Conservation (phyloP, 2,329 filamentous ascomycete genomes). For the Beauveria pseudobassiana region DNA sequence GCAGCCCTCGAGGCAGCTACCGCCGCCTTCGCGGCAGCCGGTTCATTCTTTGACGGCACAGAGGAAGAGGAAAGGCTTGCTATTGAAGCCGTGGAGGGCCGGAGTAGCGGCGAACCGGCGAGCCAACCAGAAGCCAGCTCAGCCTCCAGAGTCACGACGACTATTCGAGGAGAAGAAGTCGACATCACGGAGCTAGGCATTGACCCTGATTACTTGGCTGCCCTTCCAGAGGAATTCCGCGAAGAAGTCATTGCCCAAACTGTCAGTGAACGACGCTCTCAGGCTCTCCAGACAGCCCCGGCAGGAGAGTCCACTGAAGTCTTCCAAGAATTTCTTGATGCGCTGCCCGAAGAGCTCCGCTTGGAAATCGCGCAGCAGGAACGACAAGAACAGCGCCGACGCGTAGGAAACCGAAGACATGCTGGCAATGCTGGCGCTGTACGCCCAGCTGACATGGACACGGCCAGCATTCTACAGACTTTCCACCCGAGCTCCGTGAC, state of each 20-base stretch:
- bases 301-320: constrained; percentile 75
- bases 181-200: constrained; percentile 95
- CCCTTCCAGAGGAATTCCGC: constrained; percentile 92
- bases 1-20: constrained; percentile 49
- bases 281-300: constrained; percentile 59
- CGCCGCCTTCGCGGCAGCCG: constrained; percentile 26
- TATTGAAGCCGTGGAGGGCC: constrained; percentile 73
- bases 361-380: constrained; percentile 88
- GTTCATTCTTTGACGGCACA: constrained; percentile 3
- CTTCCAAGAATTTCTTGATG: constrained; percentile 88
- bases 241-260: constrained; percentile 95
- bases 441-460: constrained; percentile 70
- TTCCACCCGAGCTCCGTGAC: constrained; percentile 75
- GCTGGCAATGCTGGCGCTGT: constrained; percentile 37
- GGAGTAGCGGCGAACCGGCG: constrained; percentile 13
- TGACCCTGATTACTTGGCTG: constrained; percentile 87
- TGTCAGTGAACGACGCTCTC: constrained; percentile 71
- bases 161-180: constrained; percentile 75
- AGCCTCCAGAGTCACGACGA: constrained; percentile 62
- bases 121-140: constrained; percentile 19
- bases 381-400: constrained; percentile 76
- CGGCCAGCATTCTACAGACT: constrained; percentile 85
- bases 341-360: constrained; percentile 82
- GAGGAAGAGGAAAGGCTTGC: constrained; percentile 26
- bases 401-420: constrained; percentile 70